A percentile compares a stretch with the other conserved stretches of the same genome.
phyloP scores from a whole-genome alignment of 345 rosid genomes.

The Tarenaya hassleriana region DNA sequence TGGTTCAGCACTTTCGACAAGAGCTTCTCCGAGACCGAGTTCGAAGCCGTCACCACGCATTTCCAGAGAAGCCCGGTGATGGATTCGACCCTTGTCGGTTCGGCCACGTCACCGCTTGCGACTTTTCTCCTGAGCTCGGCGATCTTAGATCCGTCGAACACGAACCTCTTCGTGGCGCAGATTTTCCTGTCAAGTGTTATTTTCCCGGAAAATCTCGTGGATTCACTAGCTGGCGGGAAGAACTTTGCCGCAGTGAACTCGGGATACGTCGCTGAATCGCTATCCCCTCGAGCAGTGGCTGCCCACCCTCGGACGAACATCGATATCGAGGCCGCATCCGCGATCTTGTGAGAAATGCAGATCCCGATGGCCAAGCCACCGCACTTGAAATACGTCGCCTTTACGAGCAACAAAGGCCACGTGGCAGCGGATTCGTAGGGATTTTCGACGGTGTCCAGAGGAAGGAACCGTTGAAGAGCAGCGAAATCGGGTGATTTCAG shows the following conservation, averaged over 20 bases:
- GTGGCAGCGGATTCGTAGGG: not conserved
- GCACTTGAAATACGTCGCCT: constrained; percentile 27
- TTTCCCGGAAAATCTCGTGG: not conserved
- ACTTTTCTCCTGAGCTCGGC: constrained; percentile 20
- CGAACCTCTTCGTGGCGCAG: constrained; percentile 21
- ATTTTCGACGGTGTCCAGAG: constrained; percentile 3
- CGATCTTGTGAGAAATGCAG: constrained; percentile 37
- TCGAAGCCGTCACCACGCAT: constrained; percentile 5
- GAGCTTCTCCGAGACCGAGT: not conserved
- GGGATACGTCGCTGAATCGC: not conserved
- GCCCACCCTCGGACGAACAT: constrained; percentile 25
- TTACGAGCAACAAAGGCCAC: constrained; percentile 17
- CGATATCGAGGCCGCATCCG: constrained; percentile 38
- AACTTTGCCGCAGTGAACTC: constrained; percentile 9
- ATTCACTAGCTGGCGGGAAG: constrained; percentile 25
- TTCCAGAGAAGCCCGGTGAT: constrained; percentile 28
- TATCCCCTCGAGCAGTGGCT: constrained; percentile 17
- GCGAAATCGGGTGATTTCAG: constrained; percentile 20
- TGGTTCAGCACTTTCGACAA: constrained; percentile 18
- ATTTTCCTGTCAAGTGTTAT: not conserved
- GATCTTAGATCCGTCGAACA: constrained; percentile 15
- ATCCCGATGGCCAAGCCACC: constrained; percentile 39
- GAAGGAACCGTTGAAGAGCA: constrained; percentile 20
- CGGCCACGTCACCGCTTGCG: not conserved
- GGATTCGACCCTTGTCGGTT: constrained; percentile 29